Conservation (phyloP, 78 protist species). For the Monosiga brevicollis region DNA sequence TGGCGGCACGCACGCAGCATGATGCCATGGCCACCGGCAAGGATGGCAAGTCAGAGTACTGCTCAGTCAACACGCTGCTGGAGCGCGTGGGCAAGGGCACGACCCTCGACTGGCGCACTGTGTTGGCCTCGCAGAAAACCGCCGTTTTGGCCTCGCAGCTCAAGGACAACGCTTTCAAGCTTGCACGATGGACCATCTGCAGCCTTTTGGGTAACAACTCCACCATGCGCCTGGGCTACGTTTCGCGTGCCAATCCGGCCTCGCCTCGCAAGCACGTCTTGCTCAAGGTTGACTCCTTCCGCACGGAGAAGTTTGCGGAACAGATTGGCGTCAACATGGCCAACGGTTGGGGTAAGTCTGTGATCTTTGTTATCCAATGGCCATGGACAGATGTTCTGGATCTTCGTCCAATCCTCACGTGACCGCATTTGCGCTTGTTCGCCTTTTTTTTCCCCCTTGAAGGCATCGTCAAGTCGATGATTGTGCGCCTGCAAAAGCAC, state of each 20-base stretch:
- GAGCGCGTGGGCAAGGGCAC: too few relatives aligned
- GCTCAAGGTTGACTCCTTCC: slow-evolving; percentile 46
- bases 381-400: too few relatives aligned
- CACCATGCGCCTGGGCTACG: background rate
- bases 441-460: background rate
- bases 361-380: too few relatives aligned
- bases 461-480: background rate
- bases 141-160: slow-evolving; percentile 69
- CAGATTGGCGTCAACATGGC: slow-evolving; percentile 51
- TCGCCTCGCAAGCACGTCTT: slow-evolving; percentile 18
- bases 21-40: slow-evolving; percentile 2
- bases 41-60: too few relatives aligned
- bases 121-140: slow-evolving; percentile 56
- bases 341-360: slow-evolving; percentile 58
- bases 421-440: too few relatives aligned
- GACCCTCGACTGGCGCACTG: slow-evolving; percentile 31
- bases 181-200: slow-evolving; percentile 30
- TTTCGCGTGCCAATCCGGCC: slow-evolving; percentile 18
- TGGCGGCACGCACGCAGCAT: slow-evolving; percentile 37
- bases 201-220: background rate
- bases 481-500: too few relatives aligned
- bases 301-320: slow-evolving; percentile 41
- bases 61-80: too few relatives aligned
- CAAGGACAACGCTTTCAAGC: slow-evolving; percentile 58
- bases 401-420: slow-evolving; percentile 7